Evolutionary conservation across 805 yeast species (phyloP), one percentile per base, ranked within the genome.

Genomic region (Metschnikowia cerradonensis): DNA sequence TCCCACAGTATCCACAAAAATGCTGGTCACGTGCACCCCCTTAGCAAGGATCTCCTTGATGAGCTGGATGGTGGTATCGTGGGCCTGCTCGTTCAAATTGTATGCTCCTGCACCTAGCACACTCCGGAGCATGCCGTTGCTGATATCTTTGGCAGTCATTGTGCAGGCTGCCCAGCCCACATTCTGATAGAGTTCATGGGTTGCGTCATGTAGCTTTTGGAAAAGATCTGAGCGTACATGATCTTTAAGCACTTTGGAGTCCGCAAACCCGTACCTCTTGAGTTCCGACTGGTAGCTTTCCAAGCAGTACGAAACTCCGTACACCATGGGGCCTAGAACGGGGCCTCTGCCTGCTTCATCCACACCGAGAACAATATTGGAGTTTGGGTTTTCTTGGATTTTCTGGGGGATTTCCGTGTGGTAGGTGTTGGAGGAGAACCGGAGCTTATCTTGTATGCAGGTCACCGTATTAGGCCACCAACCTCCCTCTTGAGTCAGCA

Each of bases 321-420:
- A 94, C 1, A 94, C 99, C 99, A 94, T 94, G 0, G 98, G 96
- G 0, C 99, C 99, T 38, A 95, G 61, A 0, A 95, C 97, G 0
- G 99, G 99, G 0, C 99, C 99, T 57, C 99, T 77, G 0, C 99
- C 99, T 0, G 99, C 99, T 65, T 94, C 99, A 67, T 94, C 99
- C 1, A 94, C 96, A 1, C 99, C 99, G 10, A 94, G 67, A 7
- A 84, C 76, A 1, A 84, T 77, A 0, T 77, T 72, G 11, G 67
- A 71, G 1, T 57, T 51, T 1, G 73, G 69, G 17, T 45, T 54
- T 11, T 61, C 61, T 11, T 49, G 33, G 17, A 81, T 63, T 7
- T 41, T 52, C 2, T 41, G 46, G 0, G 90, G 90, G 2, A 84
- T 67, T 0, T 67, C 70, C 0, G 88, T 75, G 39, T 66, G 69